A percentile compares a stretch with the other conserved stretches of the same genome.
Evolutionary conservation across 1,284 basidiomycete genomes (phyloP).

Genomic region (Erythrobasidium hasegawianum): DNA sequence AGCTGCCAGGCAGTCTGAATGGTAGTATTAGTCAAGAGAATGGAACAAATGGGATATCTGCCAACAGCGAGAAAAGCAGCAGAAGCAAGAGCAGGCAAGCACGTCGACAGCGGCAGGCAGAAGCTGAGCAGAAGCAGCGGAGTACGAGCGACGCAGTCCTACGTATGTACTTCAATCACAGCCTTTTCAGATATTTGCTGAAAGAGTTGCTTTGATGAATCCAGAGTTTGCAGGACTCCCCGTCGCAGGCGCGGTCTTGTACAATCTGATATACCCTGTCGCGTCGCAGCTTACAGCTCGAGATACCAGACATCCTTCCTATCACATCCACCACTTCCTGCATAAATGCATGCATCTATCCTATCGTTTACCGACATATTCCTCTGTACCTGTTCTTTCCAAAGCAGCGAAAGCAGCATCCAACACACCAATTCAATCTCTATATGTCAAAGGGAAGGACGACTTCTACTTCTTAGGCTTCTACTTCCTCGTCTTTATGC

Average conservation of each 20-base stretch:
- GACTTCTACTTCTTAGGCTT: conserved; percentile 64
- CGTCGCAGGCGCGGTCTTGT: conserved; percentile 14
- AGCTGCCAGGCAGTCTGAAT: background rate
- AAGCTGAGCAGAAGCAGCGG: too few species aligned
- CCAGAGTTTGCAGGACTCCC: conserved; percentile 11
- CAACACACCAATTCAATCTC: background rate
- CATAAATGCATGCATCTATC: conserved; percentile 26
- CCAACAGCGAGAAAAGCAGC: background rate
- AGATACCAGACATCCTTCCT: conserved; percentile 18
- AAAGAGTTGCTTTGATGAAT: background rate
- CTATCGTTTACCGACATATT: conserved; percentile 11
- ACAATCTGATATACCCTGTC: conserved; percentile 13
- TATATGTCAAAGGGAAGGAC: conserved; percentile 30
- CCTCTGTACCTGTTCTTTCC: background rate
- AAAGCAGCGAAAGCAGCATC: background rate
- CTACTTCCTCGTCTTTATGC: conserved; percentile 71
- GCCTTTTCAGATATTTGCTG: background rate
- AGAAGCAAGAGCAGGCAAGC: background rate
- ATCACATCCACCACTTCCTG: conserved; percentile 16
- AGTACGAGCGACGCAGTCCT: background rate
- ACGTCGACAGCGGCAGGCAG: background rate
- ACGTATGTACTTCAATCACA: background rate
- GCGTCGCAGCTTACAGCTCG: conserved; percentile 2
- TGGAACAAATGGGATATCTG: background rate
- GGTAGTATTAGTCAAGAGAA: background rate